These are phyloP conservation scores for Epichloe amarillans DNA, from an alignment of 2,329 filamentous ascomycete species.

Conservation along the genomic window DNA sequence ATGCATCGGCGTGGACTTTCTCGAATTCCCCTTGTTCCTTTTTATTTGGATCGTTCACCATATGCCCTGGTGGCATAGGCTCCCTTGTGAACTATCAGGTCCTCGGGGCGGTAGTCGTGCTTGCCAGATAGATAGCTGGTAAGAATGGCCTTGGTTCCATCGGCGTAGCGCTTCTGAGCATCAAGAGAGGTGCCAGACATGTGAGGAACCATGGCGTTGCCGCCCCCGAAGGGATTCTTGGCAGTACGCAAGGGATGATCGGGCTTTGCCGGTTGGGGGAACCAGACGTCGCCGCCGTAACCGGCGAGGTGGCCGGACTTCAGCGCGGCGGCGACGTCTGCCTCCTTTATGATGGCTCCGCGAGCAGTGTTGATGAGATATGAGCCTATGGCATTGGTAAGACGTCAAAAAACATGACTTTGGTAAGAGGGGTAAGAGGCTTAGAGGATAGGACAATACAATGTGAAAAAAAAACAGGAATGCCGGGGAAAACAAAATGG, in stretches of 20 bases:
- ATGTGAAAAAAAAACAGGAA: too few relatives aligned
- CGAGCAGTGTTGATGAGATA: conserved; percentile 99
- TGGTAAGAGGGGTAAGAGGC: too few relatives aligned
- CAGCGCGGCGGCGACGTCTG: conserved; percentile 90
- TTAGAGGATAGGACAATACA: too few relatives aligned
- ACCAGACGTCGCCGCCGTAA: conserved; percentile 87
- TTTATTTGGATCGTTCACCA: conserved; percentile 50
- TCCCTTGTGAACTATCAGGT: conserved; percentile 79
- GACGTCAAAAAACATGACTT: background rate
- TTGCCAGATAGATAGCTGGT: conserved; percentile 80
- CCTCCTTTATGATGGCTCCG: conserved; percentile 98
- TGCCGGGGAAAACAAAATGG: too few relatives aligned
- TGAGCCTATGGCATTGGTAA: conserved; percentile 41
- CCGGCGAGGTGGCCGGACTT: conserved; percentile 82
- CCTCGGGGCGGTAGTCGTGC: conserved; percentile 77
- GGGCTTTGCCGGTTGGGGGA: conserved; percentile 88
- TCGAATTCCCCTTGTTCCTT: background rate
- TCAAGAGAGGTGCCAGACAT: conserved; percentile 99
- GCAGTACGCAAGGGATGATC: conserved; percentile 88
- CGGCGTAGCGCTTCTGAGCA: conserved; percentile 83
- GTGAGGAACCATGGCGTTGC: conserved; percentile 97
- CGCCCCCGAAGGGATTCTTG: conserved; percentile 93
- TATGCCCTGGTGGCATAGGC: conserved; percentile 95
- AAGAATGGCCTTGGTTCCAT: conserved; percentile 79
- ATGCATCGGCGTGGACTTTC: background rate